Percentiles rank a stretch among this genome's conserved stretches.
phyloP scores from a whole-genome alignment of 805 yeast species.

The Zygotorulaspora sp. region DNA sequence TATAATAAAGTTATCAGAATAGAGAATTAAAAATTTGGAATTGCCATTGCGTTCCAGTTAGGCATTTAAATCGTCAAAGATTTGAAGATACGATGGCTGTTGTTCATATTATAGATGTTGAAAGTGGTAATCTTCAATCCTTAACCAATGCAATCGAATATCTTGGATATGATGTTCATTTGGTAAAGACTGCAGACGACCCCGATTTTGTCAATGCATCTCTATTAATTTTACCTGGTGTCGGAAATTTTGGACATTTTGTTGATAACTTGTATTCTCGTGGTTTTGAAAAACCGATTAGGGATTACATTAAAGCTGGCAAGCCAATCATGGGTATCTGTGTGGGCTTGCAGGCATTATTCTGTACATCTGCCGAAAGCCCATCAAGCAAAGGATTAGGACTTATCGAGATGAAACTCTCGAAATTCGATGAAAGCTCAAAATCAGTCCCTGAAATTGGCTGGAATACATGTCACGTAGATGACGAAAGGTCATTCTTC shows the following conservation, averaged over 20 bases:
- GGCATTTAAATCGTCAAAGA: too few relatives aligned
- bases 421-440: conserved; percentile 53
- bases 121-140: conserved; percentile 90
- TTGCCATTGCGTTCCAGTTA: too few relatives aligned
- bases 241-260: conserved; percentile 95
- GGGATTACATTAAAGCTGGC: conserved; percentile 66
- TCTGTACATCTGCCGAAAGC: conserved; percentile 70
- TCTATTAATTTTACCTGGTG: conserved; percentile 84
- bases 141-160: conserved; percentile 77
- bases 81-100: conserved; percentile 17
- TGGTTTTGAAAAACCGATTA: conserved; percentile 62
- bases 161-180: conserved; percentile 64
- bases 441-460: conserved; percentile 97
- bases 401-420: conserved; percentile 48
- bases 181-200: conserved; percentile 57
- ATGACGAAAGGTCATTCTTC: conserved; percentile 41
- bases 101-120: conserved; percentile 78
- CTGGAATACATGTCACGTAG: conserved; percentile 61
- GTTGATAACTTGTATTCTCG: conserved; percentile 61
- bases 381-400: conserved; percentile 60
- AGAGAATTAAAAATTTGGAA: too few relatives aligned
- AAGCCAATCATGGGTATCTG: conserved; percentile 94
- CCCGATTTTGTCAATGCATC: conserved; percentile 45
- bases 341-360: conserved; percentile 89
- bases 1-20: too few relatives aligned